phyloP scores from a whole-genome alignment of 768 basidiomycete species.

The Leccinum ochraceum region DNA sequence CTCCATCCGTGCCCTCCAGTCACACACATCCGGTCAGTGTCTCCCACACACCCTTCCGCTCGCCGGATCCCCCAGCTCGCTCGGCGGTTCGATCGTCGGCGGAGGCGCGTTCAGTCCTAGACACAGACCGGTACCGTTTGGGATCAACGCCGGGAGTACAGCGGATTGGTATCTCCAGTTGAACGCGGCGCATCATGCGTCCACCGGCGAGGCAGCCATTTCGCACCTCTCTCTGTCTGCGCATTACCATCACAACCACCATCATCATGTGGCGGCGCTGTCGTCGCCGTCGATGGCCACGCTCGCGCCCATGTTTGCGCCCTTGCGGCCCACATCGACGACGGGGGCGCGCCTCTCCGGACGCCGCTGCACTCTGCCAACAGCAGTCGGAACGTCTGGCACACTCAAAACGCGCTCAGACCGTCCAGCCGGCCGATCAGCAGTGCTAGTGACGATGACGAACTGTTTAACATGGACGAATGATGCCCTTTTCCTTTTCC shows the following conservation, averaged over 20 bases:
- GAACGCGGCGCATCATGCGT: conserved; percentile 22
- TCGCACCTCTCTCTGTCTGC: conserved; percentile 27
- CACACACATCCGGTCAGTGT: too few relatives aligned
- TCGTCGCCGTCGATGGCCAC: not conserved
- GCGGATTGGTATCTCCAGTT: conserved; percentile 32
- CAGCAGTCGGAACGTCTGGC: conserved; percentile 36
- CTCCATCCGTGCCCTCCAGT: too few relatives aligned
- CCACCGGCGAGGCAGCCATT: conserved; percentile 16
- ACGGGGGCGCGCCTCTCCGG: conserved; percentile 24
- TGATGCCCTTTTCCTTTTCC: conserved; percentile 18
- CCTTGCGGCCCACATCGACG: conserved; percentile 32
- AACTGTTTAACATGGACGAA: conserved; percentile 71
- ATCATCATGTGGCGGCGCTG: conserved; percentile 12
- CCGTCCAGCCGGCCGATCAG: conserved; percentile 63
- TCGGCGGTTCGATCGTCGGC: conserved; percentile 22
- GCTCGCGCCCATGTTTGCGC: conserved; percentile 47
- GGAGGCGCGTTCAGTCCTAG: conserved; percentile 32
- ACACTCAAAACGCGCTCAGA: conserved; percentile 45
- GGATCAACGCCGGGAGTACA: conserved; percentile 28
- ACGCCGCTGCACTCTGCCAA: conserved; percentile 20
- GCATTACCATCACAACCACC: conserved; percentile 25
- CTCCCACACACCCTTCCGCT: too few relatives aligned
- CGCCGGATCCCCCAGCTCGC: too few relatives aligned
- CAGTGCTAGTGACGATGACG: conserved; percentile 58
- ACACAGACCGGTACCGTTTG: conserved; percentile 33